Conservation (phyloP, 345 rosid genomes). For the Populus tremula region DNA sequence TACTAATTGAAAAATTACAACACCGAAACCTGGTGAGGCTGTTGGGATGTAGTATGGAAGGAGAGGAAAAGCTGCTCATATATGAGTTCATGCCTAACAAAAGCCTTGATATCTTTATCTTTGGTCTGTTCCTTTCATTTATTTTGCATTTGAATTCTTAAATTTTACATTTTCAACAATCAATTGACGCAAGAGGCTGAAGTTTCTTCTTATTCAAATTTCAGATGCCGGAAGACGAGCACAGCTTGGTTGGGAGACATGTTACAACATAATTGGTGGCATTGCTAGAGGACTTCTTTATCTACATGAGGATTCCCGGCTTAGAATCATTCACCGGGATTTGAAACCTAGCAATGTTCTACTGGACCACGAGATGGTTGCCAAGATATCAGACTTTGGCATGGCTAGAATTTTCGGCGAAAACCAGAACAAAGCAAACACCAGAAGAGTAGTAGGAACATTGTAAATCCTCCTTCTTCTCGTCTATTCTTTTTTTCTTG, state of each 20-base stretch:
- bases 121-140: neutral
- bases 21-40: slow-evolving; percentile 22
- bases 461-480: slow-evolving; percentile 10
- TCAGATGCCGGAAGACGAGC: slow-evolving; percentile 6
- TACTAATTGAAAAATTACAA: slow-evolving; percentile 12
- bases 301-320: slow-evolving; percentile 52
- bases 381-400: slow-evolving; percentile 52
- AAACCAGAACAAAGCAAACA: slow-evolving; percentile 24
- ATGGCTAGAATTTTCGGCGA: slow-evolving; percentile 35
- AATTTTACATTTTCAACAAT: neutral
- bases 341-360: slow-evolving; percentile 44
- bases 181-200: neutral
- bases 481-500: neutral
- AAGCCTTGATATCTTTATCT: slow-evolving; percentile 14
- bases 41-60: slow-evolving; percentile 11
- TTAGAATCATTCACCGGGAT: slow-evolving; percentile 44
- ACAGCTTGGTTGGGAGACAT: slow-evolving; percentile 11
- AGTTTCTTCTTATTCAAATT: neutral
- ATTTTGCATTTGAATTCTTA: neutral
- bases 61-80: slow-evolving; percentile 15
- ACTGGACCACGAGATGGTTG: slow-evolving; percentile 38
- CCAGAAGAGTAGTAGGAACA: slow-evolving; percentile 31
- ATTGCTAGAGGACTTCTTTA: slow-evolving; percentile 46
- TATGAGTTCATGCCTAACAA: slow-evolving; percentile 18
- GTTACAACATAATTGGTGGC: slow-evolving; percentile 31